These are phyloP conservation scores for Aspergillus cavernicola DNA, from an alignment of 495 filamentous ascomycete species.

Conservation along the genomic window DNA sequence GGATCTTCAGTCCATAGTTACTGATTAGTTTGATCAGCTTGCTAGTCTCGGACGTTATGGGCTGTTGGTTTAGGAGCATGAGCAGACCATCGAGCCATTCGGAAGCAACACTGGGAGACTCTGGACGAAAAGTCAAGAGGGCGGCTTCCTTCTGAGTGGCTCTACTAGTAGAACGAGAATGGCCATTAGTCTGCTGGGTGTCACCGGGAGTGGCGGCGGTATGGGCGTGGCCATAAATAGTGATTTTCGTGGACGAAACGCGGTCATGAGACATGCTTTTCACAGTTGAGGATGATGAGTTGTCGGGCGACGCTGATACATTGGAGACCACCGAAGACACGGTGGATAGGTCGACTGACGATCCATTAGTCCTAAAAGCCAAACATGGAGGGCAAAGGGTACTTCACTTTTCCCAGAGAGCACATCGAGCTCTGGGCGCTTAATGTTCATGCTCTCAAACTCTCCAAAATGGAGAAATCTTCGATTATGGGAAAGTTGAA, in stretches of 20 bases:
- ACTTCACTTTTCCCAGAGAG: slow-evolving; percentile 69
- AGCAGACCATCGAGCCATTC: slow-evolving; percentile 97
- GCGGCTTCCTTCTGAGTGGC: slow-evolving; percentile 51
- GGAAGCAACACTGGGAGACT: slow-evolving; percentile 76
- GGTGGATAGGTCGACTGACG: slow-evolving; percentile 72
- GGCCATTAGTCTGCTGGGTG: slow-evolving; percentile 27
- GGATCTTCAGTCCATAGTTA: slow-evolving; percentile 89
- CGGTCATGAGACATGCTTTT: slow-evolving; percentile 44
- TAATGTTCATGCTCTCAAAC: slow-evolving; percentile 61
- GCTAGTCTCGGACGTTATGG: slow-evolving; percentile 93
- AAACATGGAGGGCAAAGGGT: background rate
- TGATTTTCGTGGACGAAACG: slow-evolving; percentile 75
- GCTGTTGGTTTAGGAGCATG: slow-evolving; percentile 91
- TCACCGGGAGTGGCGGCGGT: slow-evolving; percentile 23
- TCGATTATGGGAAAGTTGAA: slow-evolving; percentile 86
- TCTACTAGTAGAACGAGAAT: slow-evolving; percentile 34
- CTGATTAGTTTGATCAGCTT: slow-evolving; percentile 80
- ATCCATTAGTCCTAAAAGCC: slow-evolving; percentile 6
- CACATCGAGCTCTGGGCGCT: slow-evolving; percentile 68
- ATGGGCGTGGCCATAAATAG: slow-evolving; percentile 70
- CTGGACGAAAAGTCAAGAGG: slow-evolving; percentile 77
- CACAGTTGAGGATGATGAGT: slow-evolving; percentile 52
- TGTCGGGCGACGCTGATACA: slow-evolving; percentile 57
- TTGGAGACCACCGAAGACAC: slow-evolving; percentile 94
- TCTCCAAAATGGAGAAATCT: slow-evolving; percentile 89